Percentiles rank a stretch among this genome's conserved stretches.
phyloP scores from a whole-genome alignment of 1,284 basidiomycete genomes.

The Pulchroboletus neoregius region DNA sequence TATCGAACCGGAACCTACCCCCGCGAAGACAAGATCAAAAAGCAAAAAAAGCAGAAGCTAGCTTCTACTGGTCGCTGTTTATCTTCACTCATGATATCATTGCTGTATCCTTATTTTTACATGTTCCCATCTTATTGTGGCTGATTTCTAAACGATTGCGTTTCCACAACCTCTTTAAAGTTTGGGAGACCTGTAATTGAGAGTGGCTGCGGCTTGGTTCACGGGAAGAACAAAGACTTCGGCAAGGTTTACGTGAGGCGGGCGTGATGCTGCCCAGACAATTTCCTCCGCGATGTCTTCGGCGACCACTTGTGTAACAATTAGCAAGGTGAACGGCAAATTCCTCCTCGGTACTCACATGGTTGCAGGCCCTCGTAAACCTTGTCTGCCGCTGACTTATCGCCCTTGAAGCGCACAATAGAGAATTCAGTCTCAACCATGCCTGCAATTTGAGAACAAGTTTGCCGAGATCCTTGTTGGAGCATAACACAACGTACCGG shows the following conservation, averaged over 20 bases:
- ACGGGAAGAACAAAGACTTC: conserved; percentile 76
- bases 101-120: conserved; percentile 36
- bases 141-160: conserved; percentile 1
- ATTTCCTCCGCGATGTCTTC: conserved; percentile 96
- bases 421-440: conserved; percentile 96
- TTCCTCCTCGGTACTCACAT: conserved; percentile 42
- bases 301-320: conserved; percentile 53
- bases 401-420: conserved; percentile 82
- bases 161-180: conserved; percentile 8
- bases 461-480: conserved; percentile 1
- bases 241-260: conserved; percentile 83
- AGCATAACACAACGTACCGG: conserved; percentile 47
- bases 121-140: conserved; percentile 5
- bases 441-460: conserved; percentile 39
- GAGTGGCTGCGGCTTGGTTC: conserved; percentile 73
- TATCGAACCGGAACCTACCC: conserved; percentile 39
- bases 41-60: conserved; percentile 40
- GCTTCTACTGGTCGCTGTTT: conserved; percentile 1
- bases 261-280: conserved; percentile 89
- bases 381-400: conserved; percentile 74
- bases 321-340: conserved; percentile 12
- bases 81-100: conserved; percentile 24
- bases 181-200: conserved; percentile 28
- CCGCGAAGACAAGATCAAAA: conserved; percentile 49
- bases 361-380: conserved; percentile 89